Percentiles rank a stretch among this genome's conserved stretches.
These are phyloP conservation scores for Lasiosphaeria hispida DNA, from an alignment of 495 filamentous ascomycete genomes.

Conservation along the genomic window DNA sequence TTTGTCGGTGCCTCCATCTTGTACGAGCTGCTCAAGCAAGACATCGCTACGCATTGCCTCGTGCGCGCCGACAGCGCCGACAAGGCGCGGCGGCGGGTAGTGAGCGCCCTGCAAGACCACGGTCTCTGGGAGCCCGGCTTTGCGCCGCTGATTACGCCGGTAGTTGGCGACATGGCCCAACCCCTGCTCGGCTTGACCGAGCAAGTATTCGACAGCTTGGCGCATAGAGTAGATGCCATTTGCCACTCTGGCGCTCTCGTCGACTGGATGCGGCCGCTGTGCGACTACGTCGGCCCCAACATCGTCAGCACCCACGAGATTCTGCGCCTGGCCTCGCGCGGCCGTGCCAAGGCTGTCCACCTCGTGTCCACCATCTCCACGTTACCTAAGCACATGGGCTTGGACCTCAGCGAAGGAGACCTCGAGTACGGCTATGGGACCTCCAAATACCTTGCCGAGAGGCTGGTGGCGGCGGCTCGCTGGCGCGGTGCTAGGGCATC, in stretches of 20 bases:
- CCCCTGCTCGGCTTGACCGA: constrained; percentile 28
- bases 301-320: constrained; percentile 35
- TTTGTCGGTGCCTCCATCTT: constrained; percentile 37
- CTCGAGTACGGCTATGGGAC: constrained; percentile 34
- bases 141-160: constrained; percentile 20
- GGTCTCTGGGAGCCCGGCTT: constrained; percentile 26
- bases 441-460: constrained; percentile 34
- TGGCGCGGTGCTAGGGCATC: constrained; percentile 32
- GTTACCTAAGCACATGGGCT: constrained; percentile 28
- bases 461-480: constrained; percentile 29
- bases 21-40: constrained; percentile 26
- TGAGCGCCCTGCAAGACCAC: constrained; percentile 20
- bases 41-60: constrained; percentile 26
- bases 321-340: constrained; percentile 33
- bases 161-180: constrained; percentile 28
- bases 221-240: constrained; percentile 28
- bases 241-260: constrained; percentile 34
- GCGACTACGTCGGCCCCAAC: constrained; percentile 35
- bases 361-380: constrained; percentile 35
- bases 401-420: constrained; percentile 21
- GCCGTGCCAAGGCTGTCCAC: constrained; percentile 30
- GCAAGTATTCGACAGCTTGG: constrained; percentile 26
- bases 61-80: constrained; percentile 24
- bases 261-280: constrained; percentile 36
- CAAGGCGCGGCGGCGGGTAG: constrained; percentile 19